Evolutionary conservation across 176 grass and related monocot species (phyloP).

Genomic region (Musa beccarii): DNA sequence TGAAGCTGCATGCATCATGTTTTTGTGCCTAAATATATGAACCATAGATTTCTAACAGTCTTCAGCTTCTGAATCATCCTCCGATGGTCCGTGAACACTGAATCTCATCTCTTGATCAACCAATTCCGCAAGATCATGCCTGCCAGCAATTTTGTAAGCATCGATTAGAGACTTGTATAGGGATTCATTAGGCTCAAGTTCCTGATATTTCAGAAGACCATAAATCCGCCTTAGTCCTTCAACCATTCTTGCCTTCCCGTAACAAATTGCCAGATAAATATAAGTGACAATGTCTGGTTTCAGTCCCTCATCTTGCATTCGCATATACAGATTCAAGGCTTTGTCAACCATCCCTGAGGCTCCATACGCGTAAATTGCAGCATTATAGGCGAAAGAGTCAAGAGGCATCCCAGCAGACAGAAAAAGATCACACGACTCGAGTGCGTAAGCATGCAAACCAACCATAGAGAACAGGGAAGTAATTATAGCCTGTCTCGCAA

Average conservation of each 20-base stretch:
- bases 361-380: conserved; percentile 50
- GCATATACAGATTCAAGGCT: conserved; percentile 50
- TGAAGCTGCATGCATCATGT: background rate
- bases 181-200: conserved; percentile 23
- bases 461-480: conserved; percentile 51
- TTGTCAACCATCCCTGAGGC: conserved; percentile 42
- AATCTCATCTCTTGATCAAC: conserved; percentile 47
- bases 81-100: background rate
- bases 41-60: conserved; percentile 1
- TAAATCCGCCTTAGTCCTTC: conserved; percentile 38
- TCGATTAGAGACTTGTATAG: conserved; percentile 26
- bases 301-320: conserved; percentile 46
- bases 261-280: conserved; percentile 41
- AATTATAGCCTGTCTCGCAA: conserved; percentile 32
- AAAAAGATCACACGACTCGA: conserved; percentile 44
- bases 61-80: conserved; percentile 17
- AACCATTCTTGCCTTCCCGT: conserved; percentile 32
- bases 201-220: conserved; percentile 35
- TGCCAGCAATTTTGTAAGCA: conserved; percentile 30
- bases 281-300: conserved; percentile 39
- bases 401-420: conserved; percentile 25
- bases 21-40: background rate
- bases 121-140: conserved; percentile 33
- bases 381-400: conserved; percentile 45
- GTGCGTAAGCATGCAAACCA: conserved; percentile 33